These are phyloP conservation scores for Solanum okadae DNA, from an alignment of 257 asterid genomes.

Conservation along the genomic window DNA sequence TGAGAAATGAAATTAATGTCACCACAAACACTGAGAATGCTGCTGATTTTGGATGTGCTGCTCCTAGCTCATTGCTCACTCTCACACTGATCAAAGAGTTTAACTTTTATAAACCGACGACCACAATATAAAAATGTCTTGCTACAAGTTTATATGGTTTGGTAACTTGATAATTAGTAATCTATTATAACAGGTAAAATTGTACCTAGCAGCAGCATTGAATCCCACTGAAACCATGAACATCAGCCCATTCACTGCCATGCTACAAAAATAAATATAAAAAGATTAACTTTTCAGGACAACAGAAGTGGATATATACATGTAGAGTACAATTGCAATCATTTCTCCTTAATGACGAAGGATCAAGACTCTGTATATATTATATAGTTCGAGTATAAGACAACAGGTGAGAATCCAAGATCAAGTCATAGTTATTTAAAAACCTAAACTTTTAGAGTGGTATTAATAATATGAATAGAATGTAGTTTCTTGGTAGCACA, in stretches of 20 bases:
- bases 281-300: background rate
- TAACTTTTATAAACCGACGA: background rate
- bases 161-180: background rate
- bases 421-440: background rate
- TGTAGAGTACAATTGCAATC: background rate
- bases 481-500: background rate
- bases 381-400: background rate
- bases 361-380: background rate
- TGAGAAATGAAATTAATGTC: slow-evolving; percentile 10
- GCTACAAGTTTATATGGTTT: background rate
- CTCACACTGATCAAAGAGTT: slow-evolving; percentile 16
- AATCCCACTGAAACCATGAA: slow-evolving; percentile 35
- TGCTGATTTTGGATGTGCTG: slow-evolving; percentile 26
- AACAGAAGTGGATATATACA: background rate
- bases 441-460: too few relatives aligned
- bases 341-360: background rate
- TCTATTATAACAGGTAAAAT: background rate
- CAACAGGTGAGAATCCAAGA: background rate
- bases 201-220: slow-evolving; percentile 34
- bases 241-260: slow-evolving; percentile 15
- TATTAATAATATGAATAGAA: too few relatives aligned
- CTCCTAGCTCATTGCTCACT: slow-evolving; percentile 36
- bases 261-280: slow-evolving; percentile 6
- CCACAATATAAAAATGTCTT: background rate
- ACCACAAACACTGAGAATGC: slow-evolving; percentile 22